Evolutionary conservation across 345 rosid genomes (phyloP).

Genomic region (Bruguiera gymnorhiza): DNA sequence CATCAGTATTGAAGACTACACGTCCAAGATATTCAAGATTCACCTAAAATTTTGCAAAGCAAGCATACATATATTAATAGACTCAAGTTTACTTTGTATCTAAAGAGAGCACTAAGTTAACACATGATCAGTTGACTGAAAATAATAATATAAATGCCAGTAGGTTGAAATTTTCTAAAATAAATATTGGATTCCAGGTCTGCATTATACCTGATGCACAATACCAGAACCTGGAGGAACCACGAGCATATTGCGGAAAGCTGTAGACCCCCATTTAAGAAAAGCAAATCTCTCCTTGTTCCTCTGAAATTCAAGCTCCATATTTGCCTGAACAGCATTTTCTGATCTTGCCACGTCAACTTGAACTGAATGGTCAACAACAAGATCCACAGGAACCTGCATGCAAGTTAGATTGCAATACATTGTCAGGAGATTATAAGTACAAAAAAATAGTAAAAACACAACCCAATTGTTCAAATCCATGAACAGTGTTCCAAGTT

Average conservation of each 20-base stretch:
- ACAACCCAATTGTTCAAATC: not conserved
- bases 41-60: constrained; percentile 14
- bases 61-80: no score
- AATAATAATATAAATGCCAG: not conserved
- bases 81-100: no score
- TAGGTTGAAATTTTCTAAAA: not conserved
- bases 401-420: constrained; percentile 9
- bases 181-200: not conserved
- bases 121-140: not conserved
- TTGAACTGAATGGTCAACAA: constrained; percentile 97
- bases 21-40: constrained; percentile 31
- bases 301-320: constrained; percentile 94
- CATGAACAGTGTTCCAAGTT: not conserved
- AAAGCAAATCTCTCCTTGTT: constrained; percentile 96
- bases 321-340: constrained; percentile 95
- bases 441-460: not conserved
- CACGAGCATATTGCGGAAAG: constrained; percentile 92
- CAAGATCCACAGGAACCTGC: constrained; percentile 96
- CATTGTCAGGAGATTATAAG: not conserved
- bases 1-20: constrained; percentile 29
- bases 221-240: constrained; percentile 99
- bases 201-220: constrained; percentile 80
- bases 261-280: constrained; percentile 95
- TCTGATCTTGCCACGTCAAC: constrained; percentile 94
- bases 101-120: not conserved